phyloP scores from a whole-genome alignment of 352 stramenopile genomes.

The Globisporangium nodosum region DNA sequence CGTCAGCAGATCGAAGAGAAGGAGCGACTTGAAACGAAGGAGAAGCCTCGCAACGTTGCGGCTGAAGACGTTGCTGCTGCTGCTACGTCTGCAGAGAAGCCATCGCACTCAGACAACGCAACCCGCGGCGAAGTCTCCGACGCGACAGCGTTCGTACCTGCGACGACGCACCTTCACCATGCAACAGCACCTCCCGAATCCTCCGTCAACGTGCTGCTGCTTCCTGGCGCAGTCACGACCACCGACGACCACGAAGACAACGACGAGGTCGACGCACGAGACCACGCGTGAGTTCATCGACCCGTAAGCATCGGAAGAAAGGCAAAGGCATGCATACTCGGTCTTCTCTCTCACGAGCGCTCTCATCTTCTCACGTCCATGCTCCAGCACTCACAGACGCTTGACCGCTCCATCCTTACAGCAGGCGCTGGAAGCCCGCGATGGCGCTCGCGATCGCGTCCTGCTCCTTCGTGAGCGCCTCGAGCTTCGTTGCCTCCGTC shows the following conservation, averaged over 20 bases:
- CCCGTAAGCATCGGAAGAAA: neutral
- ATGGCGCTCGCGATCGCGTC: constrained; percentile 74
- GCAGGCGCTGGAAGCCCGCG: constrained; percentile 66
- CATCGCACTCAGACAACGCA: neutral
- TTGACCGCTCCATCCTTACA: constrained; percentile 22
- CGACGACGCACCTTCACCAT: neutral
- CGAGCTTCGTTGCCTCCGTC: constrained; percentile 70
- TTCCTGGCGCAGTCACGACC: constrained; percentile 19
- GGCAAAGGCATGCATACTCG: neutral
- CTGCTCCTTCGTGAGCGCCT: constrained; percentile 78
- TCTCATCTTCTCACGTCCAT: neutral
- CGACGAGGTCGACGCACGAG: neutral
- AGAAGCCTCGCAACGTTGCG: neutral
- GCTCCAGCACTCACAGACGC: neutral
- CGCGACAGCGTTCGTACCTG: neutral
- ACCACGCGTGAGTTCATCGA: neutral
- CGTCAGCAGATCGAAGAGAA: constrained; percentile 26
- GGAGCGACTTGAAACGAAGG: neutral
- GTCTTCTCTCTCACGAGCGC: neutral
- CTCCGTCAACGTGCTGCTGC: neutral
- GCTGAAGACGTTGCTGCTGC: neutral
- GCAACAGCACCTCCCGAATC: neutral
- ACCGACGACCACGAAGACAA: constrained; percentile 7
- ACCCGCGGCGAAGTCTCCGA: neutral
- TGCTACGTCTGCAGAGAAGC: neutral